Evolutionary conservation across 116 monocot species (phyloP).

Genomic region (Trichopus zeylanicus): DNA sequence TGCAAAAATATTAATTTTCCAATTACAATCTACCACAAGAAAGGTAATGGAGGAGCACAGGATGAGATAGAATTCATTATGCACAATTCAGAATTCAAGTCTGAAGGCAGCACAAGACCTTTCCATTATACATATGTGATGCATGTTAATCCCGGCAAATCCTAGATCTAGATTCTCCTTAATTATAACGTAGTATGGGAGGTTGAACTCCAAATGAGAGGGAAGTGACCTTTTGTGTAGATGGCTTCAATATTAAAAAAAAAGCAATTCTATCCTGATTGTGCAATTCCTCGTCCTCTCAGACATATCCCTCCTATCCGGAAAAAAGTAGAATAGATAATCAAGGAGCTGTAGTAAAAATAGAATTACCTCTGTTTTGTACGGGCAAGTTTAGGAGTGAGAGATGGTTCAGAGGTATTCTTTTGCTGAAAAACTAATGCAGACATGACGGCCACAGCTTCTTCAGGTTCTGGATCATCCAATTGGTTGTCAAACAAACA

Average conservation of each 20-base stretch:
- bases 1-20: no score
- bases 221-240: not conserved
- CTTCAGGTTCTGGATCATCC: conserved; percentile 93
- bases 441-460: conserved; percentile 97
- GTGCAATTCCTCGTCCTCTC: not conserved
- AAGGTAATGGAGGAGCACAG: no score
- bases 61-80: no score
- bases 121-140: no score
- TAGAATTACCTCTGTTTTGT: conserved; percentile 54
- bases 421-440: conserved; percentile 95
- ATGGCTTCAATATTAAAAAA: not conserved
- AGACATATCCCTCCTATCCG: not conserved
- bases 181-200: no score
- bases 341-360: not conserved
- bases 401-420: conserved; percentile 72
- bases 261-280: not conserved
- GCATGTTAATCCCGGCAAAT: no score
- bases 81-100: no score
- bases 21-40: no score
- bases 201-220: no score
- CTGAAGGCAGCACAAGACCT: no score
- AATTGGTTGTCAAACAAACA: conserved; percentile 98
- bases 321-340: not conserved
- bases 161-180: no score
- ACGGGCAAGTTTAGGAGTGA: conserved; percentile 59